Conservation (phyloP, 345 rosid species). For the Excoecaria cochinchinensis region DNA sequence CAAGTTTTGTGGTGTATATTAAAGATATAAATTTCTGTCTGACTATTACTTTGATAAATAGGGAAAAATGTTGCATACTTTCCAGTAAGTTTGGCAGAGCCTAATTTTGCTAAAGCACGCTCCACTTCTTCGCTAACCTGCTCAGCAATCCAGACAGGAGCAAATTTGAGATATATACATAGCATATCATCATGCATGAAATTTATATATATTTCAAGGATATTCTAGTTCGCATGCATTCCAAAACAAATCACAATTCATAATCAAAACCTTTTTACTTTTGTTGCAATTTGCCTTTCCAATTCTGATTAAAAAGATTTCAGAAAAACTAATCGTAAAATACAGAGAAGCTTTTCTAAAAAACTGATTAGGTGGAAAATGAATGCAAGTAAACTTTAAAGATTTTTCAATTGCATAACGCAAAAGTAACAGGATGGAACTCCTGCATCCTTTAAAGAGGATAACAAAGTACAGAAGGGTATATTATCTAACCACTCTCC, state of each 20-base stretch:
- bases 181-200: background rate
- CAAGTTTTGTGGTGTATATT: background rate
- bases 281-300: background rate
- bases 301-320: background rate
- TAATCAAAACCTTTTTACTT: background rate
- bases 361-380: background rate
- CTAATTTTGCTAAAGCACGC: conserved; percentile 37
- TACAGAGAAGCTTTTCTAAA: background rate
- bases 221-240: background rate
- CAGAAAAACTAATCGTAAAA: background rate
- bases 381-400: background rate
- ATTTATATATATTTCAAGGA: background rate
- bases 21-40: background rate
- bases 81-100: conserved; percentile 26
- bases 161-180: background rate
- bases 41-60: background rate
- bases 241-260: too few relatives aligned
- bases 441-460: background rate
- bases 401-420: background rate
- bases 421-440: background rate
- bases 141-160: background rate
- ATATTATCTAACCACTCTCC: conserved; percentile 28
- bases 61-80: conserved; percentile 11
- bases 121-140: conserved; percentile 43
- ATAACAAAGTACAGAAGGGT: background rate